phyloP scores from a whole-genome alignment of 2,329 filamentous ascomycete species.

The Ilyonectria robusta region DNA sequence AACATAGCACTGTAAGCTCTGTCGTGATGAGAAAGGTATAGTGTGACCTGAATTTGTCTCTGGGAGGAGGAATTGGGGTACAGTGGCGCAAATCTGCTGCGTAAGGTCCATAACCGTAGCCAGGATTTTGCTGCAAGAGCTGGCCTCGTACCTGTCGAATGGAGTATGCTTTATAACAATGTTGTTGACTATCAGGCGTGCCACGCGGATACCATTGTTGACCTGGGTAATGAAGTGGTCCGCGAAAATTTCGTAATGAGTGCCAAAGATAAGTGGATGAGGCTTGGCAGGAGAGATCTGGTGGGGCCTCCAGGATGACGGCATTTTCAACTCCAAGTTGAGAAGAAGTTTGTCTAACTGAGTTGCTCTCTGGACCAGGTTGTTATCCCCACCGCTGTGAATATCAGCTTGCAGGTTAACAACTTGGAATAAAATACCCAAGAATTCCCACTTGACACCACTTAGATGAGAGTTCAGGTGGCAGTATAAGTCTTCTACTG shows the following conservation, averaged over 20 bases:
- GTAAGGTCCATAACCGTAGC: background rate
- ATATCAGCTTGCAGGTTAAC: slow-evolving; percentile 3
- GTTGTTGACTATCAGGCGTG: background rate
- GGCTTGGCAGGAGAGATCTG: background rate
- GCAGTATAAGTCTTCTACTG: background rate
- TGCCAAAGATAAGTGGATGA: slow-evolving; percentile 1
- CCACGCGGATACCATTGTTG: background rate
- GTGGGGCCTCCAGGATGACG: slow-evolving; percentile 1
- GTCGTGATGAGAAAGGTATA: background rate
- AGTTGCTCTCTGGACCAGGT: background rate
- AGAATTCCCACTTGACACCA: slow-evolving; percentile 6
- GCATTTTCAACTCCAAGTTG: background rate
- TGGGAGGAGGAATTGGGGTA: slow-evolving; percentile 15
- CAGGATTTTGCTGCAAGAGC: background rate
- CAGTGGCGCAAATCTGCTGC: slow-evolving; percentile 9
- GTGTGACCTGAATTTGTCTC: background rate
- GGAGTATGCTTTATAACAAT: background rate
- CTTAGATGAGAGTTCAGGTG: background rate
- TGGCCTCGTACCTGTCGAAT: background rate
- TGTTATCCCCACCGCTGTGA: background rate
- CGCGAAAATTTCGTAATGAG: background rate
- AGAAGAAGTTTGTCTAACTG: background rate
- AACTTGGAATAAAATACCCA: background rate
- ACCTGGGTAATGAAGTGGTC: slow-evolving; percentile 14
- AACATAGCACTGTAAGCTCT: slow-evolving; percentile 8